These are phyloP conservation scores for Peronospora belbahrii DNA, from an alignment of 352 stramenopile genomes.

Conservation along the genomic window DNA sequence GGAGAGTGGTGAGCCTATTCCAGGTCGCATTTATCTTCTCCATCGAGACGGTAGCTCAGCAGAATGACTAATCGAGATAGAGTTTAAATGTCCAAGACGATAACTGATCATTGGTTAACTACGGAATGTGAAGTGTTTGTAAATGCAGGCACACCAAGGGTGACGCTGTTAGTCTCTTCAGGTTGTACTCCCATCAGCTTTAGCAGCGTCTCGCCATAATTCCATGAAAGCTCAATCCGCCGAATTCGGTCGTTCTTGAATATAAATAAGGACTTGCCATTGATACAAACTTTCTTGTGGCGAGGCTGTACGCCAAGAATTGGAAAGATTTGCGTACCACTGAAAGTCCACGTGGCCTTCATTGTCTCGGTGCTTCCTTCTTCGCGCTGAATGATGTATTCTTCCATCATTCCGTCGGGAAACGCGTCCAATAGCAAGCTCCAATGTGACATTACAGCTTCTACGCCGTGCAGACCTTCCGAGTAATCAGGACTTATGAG, in stretches of 20 bases:
- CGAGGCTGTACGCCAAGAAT: conserved; percentile 64
- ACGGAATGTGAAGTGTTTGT: neutral
- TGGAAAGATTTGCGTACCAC: conserved; percentile 68
- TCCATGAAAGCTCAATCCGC: conserved; percentile 65
- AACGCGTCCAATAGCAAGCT: conserved; percentile 59
- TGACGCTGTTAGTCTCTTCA: conserved; percentile 12
- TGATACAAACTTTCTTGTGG: conserved; percentile 74
- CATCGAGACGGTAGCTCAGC: conserved; percentile 2
- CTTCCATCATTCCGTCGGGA: conserved; percentile 76
- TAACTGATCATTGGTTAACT: conserved; percentile 17
- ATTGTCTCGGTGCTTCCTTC: conserved; percentile 52
- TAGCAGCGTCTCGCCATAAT: conserved; percentile 62
- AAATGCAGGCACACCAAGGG: conserved; percentile 14
- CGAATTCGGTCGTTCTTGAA: conserved; percentile 74
- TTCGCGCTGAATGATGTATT: conserved; percentile 67
- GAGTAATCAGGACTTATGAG: conserved; percentile 59
- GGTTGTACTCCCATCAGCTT: conserved; percentile 60
- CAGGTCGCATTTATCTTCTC: conserved; percentile 55
- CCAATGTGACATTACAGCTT: conserved; percentile 73
- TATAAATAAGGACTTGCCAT: conserved; percentile 63
- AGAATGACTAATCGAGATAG: neutral
- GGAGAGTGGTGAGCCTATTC: conserved; percentile 64
- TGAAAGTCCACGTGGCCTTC: conserved; percentile 69
- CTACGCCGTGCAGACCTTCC: conserved; percentile 51
- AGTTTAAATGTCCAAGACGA: conserved; percentile 1